phyloP scores from a whole-genome alignment of 164 flowering plant species.

The Platanus orientalis region DNA sequence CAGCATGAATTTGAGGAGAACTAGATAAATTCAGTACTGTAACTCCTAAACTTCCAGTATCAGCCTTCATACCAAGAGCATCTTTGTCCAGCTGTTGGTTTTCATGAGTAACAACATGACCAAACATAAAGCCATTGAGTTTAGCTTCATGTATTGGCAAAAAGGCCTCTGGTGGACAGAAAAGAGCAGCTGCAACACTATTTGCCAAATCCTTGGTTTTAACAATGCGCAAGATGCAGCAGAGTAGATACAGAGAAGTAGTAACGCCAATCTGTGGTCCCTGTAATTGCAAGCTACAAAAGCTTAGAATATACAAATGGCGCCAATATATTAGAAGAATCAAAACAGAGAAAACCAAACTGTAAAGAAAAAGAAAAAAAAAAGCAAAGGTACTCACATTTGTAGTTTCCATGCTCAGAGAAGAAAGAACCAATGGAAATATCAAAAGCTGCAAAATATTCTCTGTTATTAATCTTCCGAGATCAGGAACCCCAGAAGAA shows the following conservation, averaged over 20 bases:
- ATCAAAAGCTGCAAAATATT: slow-evolving; percentile 68
- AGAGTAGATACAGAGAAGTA: slow-evolving; percentile 83
- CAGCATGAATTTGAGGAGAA: slow-evolving; percentile 27
- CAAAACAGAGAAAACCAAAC: not conserved
- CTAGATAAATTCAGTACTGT: slow-evolving; percentile 25
- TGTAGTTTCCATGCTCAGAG: slow-evolving; percentile 40
- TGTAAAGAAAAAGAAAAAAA: not conserved
- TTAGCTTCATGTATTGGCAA: slow-evolving; percentile 31
- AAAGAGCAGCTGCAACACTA: slow-evolving; percentile 71
- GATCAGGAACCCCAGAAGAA: slow-evolving; percentile 92
- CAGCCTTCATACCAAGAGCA: slow-evolving; percentile 15
- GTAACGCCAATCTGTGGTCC: slow-evolving; percentile 47
- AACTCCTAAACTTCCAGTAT: slow-evolving; percentile 19
- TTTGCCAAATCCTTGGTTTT: slow-evolving; percentile 93
- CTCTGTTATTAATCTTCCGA: slow-evolving; percentile 80
- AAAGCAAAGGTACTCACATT: slow-evolving; percentile 32
- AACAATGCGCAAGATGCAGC: slow-evolving; percentile 90
- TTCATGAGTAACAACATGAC: slow-evolving; percentile 23
- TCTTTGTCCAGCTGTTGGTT: slow-evolving; percentile 22
- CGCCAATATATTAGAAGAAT: not conserved
- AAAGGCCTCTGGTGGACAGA: slow-evolving; percentile 56
- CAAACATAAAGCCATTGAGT: slow-evolving; percentile 46
- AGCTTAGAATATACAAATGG: slow-evolving; percentile 15
- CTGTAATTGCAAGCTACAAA: slow-evolving; percentile 42
- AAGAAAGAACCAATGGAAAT: slow-evolving; percentile 86